A percentile compares a stretch with the other conserved stretches of the same genome.
Evolutionary conservation across 495 filamentous ascomycete species (phyloP).

Genomic region (Pseudoneurospora amorphoporcata): DNA sequence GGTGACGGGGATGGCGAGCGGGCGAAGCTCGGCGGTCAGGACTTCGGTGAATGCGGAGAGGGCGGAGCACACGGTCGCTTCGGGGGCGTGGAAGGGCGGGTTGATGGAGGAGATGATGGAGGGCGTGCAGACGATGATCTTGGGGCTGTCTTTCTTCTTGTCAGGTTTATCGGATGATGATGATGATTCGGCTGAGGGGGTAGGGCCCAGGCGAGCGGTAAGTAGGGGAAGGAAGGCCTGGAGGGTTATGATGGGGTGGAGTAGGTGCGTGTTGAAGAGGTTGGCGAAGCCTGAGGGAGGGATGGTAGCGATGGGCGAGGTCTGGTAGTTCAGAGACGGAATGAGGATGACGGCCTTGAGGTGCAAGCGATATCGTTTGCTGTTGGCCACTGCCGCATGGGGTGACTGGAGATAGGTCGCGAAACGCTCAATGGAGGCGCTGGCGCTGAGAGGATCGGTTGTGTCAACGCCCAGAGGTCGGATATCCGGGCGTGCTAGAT

Average conservation of each 20-base stretch:
- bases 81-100: conserved; percentile 74
- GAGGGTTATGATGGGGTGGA: conserved; percentile 78
- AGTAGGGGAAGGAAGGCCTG: conserved; percentile 81
- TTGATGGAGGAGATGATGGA: conserved; percentile 73
- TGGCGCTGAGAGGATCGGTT: conserved; percentile 46
- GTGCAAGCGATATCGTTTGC: conserved; percentile 60
- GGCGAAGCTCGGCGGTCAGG: conserved; percentile 63
- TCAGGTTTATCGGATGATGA: neutral
- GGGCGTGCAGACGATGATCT: conserved; percentile 73
- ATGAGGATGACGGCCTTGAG: conserved; percentile 73
- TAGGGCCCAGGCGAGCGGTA: conserved; percentile 37
- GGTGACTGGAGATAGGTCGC: conserved; percentile 57
- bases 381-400: conserved; percentile 58
- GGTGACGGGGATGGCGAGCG: conserved; percentile 62
- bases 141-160: conserved; percentile 25
- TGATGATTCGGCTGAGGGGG: conserved; percentile 4
- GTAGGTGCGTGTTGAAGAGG: conserved; percentile 79
- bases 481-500: conserved; percentile 68
- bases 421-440: conserved; percentile 55
- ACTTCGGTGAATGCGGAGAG: conserved; percentile 69
- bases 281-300: conserved; percentile 76
- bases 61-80: conserved; percentile 67
- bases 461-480: conserved; percentile 74
- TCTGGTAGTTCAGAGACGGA: conserved; percentile 57
- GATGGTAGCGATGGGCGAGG: conserved; percentile 72